phyloP scores from a whole-genome alignment of 257 asterid genomes.

The Misopates orontium region DNA sequence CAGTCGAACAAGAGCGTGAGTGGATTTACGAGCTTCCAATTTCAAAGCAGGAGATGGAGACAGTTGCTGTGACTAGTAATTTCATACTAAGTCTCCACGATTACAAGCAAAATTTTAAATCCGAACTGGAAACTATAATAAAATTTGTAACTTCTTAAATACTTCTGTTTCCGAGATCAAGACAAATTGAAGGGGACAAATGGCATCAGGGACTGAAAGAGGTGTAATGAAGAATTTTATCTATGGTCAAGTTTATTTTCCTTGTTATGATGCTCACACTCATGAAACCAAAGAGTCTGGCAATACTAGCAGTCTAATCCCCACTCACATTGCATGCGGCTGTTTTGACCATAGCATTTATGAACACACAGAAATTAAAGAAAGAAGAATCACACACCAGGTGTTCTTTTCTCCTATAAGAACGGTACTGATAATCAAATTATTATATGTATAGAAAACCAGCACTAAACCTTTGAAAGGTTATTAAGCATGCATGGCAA shows the following conservation, averaged over 20 bases:
- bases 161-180: neutral
- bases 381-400: neutral
- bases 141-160: no score
- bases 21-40: no score
- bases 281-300: neutral
- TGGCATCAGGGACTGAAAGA: neutral
- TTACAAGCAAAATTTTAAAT: no score
- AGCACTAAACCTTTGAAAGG: neutral
- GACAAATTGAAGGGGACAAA: neutral
- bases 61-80: no score
- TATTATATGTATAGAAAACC: slow-evolving; percentile 10
- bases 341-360: neutral
- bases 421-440: neutral
- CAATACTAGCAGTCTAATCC: no score
- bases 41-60: no score
- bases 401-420: neutral
- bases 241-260: neutral
- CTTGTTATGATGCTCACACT: neutral
- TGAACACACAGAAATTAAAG: no score
- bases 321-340: neutral
- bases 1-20: neutral
- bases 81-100: no score
- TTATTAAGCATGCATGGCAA: slow-evolving; percentile 1
- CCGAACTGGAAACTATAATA: no score
- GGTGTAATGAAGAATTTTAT: slow-evolving; percentile 1